Conservation (phyloP, 768 basidiomycete genomes). For the Austroboletus festivus region DNA sequence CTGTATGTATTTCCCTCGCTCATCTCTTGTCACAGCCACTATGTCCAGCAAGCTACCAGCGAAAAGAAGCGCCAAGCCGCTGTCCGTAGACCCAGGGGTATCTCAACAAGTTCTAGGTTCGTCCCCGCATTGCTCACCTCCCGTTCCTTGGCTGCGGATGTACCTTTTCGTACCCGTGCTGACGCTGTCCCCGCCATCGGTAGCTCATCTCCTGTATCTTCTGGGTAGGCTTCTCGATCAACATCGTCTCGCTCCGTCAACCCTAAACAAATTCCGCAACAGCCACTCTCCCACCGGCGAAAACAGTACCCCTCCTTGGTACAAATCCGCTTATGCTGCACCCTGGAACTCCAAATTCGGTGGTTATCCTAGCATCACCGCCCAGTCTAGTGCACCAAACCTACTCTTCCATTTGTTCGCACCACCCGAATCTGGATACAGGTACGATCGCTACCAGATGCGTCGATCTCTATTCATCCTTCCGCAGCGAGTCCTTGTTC, state of each 20-base stretch:
- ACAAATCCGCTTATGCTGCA: conserved; percentile 21
- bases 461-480: conserved; percentile 18
- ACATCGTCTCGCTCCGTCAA: conserved; percentile 17
- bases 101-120: conserved; percentile 50
- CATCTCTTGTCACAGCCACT: conserved; percentile 49
- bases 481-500: conserved; percentile 38
- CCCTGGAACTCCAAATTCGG: conserved; percentile 30
- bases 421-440: conserved; percentile 59
- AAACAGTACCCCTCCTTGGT: conserved; percentile 25
- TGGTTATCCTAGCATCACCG: conserved; percentile 49
- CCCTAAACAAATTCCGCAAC: conserved; percentile 27
- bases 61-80: conserved; percentile 73
- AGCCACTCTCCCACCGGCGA: conserved; percentile 31
- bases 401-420: conserved; percentile 73
- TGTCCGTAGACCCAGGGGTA: conserved; percentile 63
- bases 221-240: conserved; percentile 40
- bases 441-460: conserved; percentile 22
- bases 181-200: conserved; percentile 15
- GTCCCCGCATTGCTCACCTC: neutral
- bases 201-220: conserved; percentile 31
- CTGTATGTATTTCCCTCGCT: conserved; percentile 15
- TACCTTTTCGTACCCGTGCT: conserved; percentile 27
- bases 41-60: conserved; percentile 79
- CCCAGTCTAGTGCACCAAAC: conserved; percentile 59
- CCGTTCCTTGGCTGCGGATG: conserved; percentile 19